phyloP scores from a whole-genome alignment of 2,329 filamentous ascomycete species.

The Bipolaris gigantea region DNA sequence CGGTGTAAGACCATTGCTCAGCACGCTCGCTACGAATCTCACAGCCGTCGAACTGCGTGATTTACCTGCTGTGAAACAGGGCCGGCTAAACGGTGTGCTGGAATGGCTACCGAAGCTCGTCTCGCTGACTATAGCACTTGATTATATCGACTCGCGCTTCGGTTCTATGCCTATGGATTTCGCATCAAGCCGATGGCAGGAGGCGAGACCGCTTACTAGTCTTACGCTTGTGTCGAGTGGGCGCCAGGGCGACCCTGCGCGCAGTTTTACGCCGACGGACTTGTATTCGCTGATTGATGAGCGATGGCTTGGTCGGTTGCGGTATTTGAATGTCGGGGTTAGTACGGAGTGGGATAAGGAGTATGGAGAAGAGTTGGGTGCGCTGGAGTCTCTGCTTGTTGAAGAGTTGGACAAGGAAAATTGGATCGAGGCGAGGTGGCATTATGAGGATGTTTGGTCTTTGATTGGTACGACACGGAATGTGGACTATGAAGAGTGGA shows the following conservation, averaged over 20 bases:
- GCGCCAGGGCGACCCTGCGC: conserved; percentile 34
- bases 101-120: conserved; percentile 46
- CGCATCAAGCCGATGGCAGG: conserved; percentile 14
- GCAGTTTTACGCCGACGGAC: conserved; percentile 48
- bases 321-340: conserved; percentile 43
- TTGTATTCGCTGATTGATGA: conserved; percentile 48
- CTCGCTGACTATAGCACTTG: conserved; percentile 49
- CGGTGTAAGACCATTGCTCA: conserved; percentile 45
- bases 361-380: conserved; percentile 42
- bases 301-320: conserved; percentile 44
- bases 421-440: conserved; percentile 41
- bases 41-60: conserved; percentile 46
- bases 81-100: conserved; percentile 47
- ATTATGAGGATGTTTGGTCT: conserved; percentile 28
- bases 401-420: conserved; percentile 46
- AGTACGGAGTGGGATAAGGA: conserved; percentile 46
- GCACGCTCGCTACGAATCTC: conserved; percentile 36
- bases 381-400: conserved; percentile 43
- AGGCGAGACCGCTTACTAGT: conserved; percentile 39
- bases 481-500: conserved; percentile 32
- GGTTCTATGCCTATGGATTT: conserved; percentile 29
- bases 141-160: conserved; percentile 52
- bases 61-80: conserved; percentile 45
- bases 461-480: conserved; percentile 1
- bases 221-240: conserved; percentile 48